phyloP scores from a whole-genome alignment of 768 basidiomycete genomes.

The Tylopilus sp. region DNA sequence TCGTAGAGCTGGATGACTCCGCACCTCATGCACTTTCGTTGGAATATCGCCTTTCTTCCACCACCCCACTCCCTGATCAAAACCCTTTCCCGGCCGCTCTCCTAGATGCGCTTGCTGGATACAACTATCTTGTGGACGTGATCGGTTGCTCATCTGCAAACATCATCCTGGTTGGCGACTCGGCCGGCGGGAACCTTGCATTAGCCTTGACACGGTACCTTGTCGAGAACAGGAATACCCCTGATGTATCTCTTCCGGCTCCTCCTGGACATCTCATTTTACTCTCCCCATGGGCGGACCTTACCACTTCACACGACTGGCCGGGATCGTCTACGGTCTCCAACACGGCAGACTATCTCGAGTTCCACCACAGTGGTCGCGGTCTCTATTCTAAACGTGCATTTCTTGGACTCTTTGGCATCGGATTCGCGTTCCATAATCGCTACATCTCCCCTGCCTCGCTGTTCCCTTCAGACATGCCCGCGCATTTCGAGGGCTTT shows the following conservation, averaged over 20 bases:
- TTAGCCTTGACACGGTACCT: conserved; percentile 62
- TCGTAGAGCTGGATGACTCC: conserved; percentile 43
- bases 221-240: conserved; percentile 40
- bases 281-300: conserved; percentile 56
- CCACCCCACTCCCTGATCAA: conserved; percentile 36
- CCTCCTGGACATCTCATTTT: conserved; percentile 49
- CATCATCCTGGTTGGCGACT: conserved; percentile 71
- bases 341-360: conserved; percentile 33
- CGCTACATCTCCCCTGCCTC: conserved; percentile 61
- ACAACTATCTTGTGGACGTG: conserved; percentile 59
- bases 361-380: conserved; percentile 6
- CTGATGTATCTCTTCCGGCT: conserved; percentile 33
- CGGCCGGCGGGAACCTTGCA: conserved; percentile 73
- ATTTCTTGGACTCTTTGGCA: conserved; percentile 47
- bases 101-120: conserved; percentile 71
- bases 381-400: conserved; percentile 36
- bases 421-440: conserved; percentile 43
- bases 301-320: conserved; percentile 36
- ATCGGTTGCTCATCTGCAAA: conserved; percentile 55
- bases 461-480: conserved; percentile 29
- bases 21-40: conserved; percentile 54
- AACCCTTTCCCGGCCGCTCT: conserved; percentile 75
- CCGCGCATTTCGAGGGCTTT: conserved; percentile 47
- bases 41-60: conserved; percentile 68
- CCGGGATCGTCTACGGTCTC: conserved; percentile 37